Evolutionary conservation across 2,329 filamentous ascomycete genomes (phyloP).

Genomic region (Xylariaceae sp.): DNA sequence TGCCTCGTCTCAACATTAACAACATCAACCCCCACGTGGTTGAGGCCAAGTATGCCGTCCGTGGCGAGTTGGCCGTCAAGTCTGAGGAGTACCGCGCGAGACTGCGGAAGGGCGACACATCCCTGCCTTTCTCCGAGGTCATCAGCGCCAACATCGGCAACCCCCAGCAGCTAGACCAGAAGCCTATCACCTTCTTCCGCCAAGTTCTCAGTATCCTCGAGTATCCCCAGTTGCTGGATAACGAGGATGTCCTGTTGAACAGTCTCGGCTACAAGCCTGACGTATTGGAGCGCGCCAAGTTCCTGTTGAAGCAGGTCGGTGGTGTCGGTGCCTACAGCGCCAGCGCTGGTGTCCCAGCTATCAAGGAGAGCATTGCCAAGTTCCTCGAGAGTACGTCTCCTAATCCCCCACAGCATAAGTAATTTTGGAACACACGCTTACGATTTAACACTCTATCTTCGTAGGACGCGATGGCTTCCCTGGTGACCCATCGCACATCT

Average conservation of each 20-base stretch:
- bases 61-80: conserved; percentile 89
- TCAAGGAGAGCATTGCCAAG: conserved; percentile 82
- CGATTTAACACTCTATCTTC: conserved; percentile 15
- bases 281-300: conserved; percentile 77
- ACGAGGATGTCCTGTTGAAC: conserved; percentile 71
- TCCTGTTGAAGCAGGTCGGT: conserved; percentile 74
- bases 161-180: conserved; percentile 97
- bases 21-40: conserved; percentile 92
- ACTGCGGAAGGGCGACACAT: conserved; percentile 53
- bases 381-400: conserved; percentile 74
- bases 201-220: conserved; percentile 91
- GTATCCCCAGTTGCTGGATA: conserved; percentile 78
- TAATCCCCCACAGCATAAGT: neutral
- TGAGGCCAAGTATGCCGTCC: conserved; percentile 90
- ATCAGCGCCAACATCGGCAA: conserved; percentile 99
- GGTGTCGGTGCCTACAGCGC: conserved; percentile 96
- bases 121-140: conserved; percentile 80
- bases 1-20: conserved; percentile 59
- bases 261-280: conserved; percentile 83
- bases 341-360: conserved; percentile 79
- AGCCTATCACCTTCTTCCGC: conserved; percentile 98
- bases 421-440: neutral
- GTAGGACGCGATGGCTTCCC: conserved; percentile 81
- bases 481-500: conserved; percentile 74
- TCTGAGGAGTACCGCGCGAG: conserved; percentile 83